These are phyloP conservation scores for Fusarium nanum DNA, from an alignment of 2,329 filamentous ascomycete species.

Conservation along the genomic window DNA sequence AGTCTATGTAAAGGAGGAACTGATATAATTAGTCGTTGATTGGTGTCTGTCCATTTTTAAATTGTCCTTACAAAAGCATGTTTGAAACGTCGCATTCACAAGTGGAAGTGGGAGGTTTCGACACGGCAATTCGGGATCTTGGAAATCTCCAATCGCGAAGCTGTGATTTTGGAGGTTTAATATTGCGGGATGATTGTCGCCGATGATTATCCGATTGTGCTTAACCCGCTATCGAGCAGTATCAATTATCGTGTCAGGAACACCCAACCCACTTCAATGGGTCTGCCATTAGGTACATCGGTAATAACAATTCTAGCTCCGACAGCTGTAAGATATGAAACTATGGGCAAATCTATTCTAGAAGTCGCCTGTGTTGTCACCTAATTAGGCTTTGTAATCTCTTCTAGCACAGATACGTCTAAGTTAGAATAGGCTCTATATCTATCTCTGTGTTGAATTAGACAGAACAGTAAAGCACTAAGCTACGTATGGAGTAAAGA, in stretches of 20 bases:
- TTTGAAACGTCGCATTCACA: slow-evolving; percentile 36
- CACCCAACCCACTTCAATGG: not conserved
- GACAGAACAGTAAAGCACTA: not conserved
- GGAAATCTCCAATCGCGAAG: slow-evolving; percentile 38
- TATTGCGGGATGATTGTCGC: slow-evolving; percentile 17
- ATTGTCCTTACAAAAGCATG: slow-evolving; percentile 41
- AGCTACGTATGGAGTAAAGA: not conserved
- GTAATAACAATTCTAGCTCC: not conserved
- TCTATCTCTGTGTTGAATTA: not conserved
- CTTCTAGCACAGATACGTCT: not conserved
- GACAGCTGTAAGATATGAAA: not conserved
- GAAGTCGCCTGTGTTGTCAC: not conserved
- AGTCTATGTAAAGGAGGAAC: slow-evolving; percentile 43
- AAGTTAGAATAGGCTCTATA: not conserved
- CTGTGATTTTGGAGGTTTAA: slow-evolving; percentile 44
- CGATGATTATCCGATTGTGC: slow-evolving; percentile 41
- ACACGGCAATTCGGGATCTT: slow-evolving; percentile 35
- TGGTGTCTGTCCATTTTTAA: too few species aligned
- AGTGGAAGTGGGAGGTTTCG: slow-evolving; percentile 26
- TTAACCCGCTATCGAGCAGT: not conserved
- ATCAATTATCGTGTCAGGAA: not conserved
- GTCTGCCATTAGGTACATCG: too few species aligned
- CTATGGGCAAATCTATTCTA: not conserved
- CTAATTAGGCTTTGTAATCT: not conserved
- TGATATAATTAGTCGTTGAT: slow-evolving; percentile 26